phyloP scores from a whole-genome alignment of 371 early-diverging fungal genomes.

The Mucor velutinosus region DNA sequence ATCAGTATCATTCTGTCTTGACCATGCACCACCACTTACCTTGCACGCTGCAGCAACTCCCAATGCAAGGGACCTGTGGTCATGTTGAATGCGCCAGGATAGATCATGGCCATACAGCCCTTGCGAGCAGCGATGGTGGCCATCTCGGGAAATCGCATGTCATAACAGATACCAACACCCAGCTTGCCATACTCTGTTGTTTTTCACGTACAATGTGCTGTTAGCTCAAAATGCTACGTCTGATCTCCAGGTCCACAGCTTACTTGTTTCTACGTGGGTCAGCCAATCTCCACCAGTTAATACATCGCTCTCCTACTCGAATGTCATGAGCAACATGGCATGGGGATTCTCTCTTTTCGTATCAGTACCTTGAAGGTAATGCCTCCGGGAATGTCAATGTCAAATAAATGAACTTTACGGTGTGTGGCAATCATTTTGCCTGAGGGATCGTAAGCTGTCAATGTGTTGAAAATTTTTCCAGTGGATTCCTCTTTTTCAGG shows the following conservation, averaged over 20 bases:
- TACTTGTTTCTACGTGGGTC: conserved; percentile 81
- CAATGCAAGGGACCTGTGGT: conserved; percentile 95
- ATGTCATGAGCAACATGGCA: background rate
- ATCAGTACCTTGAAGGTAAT: conserved; percentile 86
- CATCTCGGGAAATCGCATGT: conserved; percentile 94
- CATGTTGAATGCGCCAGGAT: conserved; percentile 96
- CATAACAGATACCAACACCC: conserved; percentile 96
- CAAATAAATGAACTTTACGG: conserved; percentile 92
- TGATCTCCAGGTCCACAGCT: background rate
- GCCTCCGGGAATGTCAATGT: conserved; percentile 93
- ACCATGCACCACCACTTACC: conserved; percentile 43
- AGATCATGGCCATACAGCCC: conserved; percentile 91
- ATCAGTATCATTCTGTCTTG: no score
- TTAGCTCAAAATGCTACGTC: background rate
- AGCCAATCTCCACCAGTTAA: conserved; percentile 74
- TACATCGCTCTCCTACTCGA: conserved; percentile 77
- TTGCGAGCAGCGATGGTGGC: conserved; percentile 91
- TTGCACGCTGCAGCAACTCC: conserved; percentile 89
- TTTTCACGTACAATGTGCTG: background rate
- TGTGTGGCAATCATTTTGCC: conserved; percentile 74
- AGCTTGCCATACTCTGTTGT: conserved; percentile 75
- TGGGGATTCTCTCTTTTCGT: no score
- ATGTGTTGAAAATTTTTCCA: conserved; percentile 85
- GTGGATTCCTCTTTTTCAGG: conserved; percentile 73
- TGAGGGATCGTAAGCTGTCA: conserved; percentile 82